These are phyloP conservation scores for Hawksworthiomyces lignivorus DNA, from an alignment of 2,329 filamentous ascomycete genomes.

Conservation along the genomic window DNA sequence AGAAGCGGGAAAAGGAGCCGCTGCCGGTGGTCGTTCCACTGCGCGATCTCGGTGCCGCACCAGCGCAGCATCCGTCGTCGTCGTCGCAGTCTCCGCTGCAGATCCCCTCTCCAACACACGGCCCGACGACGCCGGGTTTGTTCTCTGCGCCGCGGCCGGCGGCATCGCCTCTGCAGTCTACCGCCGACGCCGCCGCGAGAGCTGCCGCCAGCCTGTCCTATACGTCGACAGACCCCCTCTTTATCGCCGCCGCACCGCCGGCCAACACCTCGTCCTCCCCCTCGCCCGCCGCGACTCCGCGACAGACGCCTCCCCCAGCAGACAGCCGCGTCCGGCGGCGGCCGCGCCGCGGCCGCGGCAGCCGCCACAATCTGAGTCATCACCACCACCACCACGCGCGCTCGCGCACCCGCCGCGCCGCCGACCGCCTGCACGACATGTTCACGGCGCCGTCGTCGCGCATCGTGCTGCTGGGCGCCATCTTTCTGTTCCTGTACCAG, in stretches of 20 bases:
- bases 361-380: neutral
- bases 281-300: too few species aligned
- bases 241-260: neutral
- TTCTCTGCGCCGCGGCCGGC: neutral
- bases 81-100: neutral
- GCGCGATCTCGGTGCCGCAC: neutral
- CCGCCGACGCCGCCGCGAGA: neutral
- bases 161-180: conserved; percentile 9
- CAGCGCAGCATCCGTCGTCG: conserved; percentile 4
- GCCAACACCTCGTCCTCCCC: neutral
- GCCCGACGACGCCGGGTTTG: neutral
- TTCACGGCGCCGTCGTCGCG: conserved; percentile 41
- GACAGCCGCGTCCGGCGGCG: too few species aligned
- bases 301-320: too few species aligned
- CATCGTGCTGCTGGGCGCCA: conserved; percentile 63
- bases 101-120: neutral
- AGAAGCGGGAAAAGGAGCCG: too few species aligned
- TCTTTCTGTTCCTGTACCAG: conserved; percentile 83
- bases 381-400: neutral
- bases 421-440: conserved; percentile 32
- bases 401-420: neutral
- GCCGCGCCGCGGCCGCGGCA: neutral
- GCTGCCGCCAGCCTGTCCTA: conserved; percentile 7
- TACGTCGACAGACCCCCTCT: conserved; percentile 5
- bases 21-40: conserved; percentile 2